Evolutionary conservation across 2,329 filamentous ascomycete genomes (phyloP), one percentile per base, ranked within the genome.

Genomic region (Sarocladium kiliense): DNA sequence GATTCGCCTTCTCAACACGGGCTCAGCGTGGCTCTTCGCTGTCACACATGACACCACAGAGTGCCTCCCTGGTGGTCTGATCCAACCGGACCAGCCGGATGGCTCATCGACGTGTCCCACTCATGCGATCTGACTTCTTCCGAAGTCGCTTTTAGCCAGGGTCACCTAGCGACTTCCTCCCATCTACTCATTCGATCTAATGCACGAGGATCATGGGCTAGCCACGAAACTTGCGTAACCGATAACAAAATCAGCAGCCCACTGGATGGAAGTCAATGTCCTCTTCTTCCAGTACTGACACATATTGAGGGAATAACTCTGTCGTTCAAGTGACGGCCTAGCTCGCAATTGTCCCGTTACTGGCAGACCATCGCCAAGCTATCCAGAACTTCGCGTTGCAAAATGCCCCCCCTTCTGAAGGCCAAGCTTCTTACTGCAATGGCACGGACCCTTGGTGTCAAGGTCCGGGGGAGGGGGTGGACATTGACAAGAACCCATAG

Each of bases 1-100:
- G n/a, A n/a, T n/a, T n/a, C 18, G 11, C 7, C 4, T 45, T 25
- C 7, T 21, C 41, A 23, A 25, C 18, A 39, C 18, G 36, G 12
- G 36, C 7, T n/a, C 30, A 5, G 18, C 11, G 23, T 45, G 14
- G 41, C 18, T 10, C 41, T 45, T 25, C 21, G 23, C 47, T 36
- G 47, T 51, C 27, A 51, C 23, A 51, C 47, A 51, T 51, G 47
- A 36, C 47, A 51, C 47, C 47, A 51, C 27, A 27, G 34, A 16
- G 16, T n/a, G 26, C 6, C 9, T 30, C 44, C n/a, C n/a, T 27
- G 44, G 26, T 49, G 44, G 7, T 16, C 9, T 23, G 4, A 14
- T 18, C 26, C 18, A 36, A 21, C 47, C 47, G 47, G 47, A 34
- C 47, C 47, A 51, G 14, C 47, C 47, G 47, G 18, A 51, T 36